A percentile compares a stretch with the other conserved stretches of the same genome.
phyloP scores from a whole-genome alignment of 305 asterid species.

The Fraxinus nigra region DNA sequence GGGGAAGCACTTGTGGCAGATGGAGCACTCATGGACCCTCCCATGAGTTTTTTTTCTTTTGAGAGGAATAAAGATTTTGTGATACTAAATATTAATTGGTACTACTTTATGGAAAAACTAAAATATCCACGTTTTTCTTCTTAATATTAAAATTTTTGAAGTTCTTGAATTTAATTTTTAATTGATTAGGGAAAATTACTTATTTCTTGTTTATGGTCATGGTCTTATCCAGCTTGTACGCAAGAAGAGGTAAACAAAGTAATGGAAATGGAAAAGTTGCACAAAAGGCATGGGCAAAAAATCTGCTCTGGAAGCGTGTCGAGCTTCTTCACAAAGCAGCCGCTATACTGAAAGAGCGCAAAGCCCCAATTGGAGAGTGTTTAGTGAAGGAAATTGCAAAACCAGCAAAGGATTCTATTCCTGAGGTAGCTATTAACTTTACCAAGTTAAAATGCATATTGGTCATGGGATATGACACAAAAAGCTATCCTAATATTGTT shows the following conservation, averaged over 20 bases:
- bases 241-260: slow-evolving; percentile 93
- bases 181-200: not conserved
- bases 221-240: slow-evolving; percentile 53
- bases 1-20: slow-evolving; percentile 72
- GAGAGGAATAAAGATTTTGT: no score
- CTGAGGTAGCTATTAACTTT: slow-evolving; percentile 55
- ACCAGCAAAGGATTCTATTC: slow-evolving; percentile 83
- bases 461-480: not conserved
- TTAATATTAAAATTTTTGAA: no score
- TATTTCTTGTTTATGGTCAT: slow-evolving; percentile 19
- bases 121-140: no score
- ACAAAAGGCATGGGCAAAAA: slow-evolving; percentile 82
- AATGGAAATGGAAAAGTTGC: slow-evolving; percentile 73
- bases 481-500: not conserved
- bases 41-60: slow-evolving; percentile 13
- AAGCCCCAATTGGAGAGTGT: slow-evolving; percentile 82
- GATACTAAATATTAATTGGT: no score
- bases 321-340: slow-evolving; percentile 97
- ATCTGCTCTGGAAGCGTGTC: slow-evolving; percentile 91
- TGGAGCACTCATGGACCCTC: slow-evolving; percentile 61
- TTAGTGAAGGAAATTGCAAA: slow-evolving; percentile 87
- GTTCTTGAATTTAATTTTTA: not conserved
- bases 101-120: no score
- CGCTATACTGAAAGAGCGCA: slow-evolving; percentile 84
- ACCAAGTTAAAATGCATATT: not conserved